A percentile compares a stretch with the other conserved stretches of the same genome.
Conservation (phyloP, 2,329 filamentous ascomycete genomes). For the Acephala macrosclerotiorum region DNA sequence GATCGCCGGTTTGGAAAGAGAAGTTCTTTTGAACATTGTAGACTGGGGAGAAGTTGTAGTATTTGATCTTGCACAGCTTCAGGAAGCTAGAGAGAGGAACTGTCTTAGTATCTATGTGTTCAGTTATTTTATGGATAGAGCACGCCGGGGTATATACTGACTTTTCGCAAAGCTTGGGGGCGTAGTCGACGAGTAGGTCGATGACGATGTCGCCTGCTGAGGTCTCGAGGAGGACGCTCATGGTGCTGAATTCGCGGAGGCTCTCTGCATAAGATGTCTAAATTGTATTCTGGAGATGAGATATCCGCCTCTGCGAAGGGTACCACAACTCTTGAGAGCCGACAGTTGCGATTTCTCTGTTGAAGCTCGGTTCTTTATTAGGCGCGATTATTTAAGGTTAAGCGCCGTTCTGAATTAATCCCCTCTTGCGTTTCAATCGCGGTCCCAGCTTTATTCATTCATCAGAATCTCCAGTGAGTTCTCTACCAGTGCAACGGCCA, state of each 20-base stretch:
- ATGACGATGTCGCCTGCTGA: slow-evolving; percentile 94
- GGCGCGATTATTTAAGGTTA: slow-evolving; percentile 2
- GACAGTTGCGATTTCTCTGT: background rate
- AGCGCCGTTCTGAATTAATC: background rate
- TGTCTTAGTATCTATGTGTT: slow-evolving; percentile 61
- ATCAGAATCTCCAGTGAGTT: background rate
- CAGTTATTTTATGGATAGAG: slow-evolving; percentile 50
- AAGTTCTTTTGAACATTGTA: slow-evolving; percentile 94
- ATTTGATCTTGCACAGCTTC: slow-evolving; percentile 98
- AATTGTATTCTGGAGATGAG: background rate
- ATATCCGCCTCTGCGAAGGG: background rate
- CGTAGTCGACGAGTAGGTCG: slow-evolving; percentile 87
- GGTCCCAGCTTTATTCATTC: background rate
- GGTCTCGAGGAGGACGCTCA: slow-evolving; percentile 95
- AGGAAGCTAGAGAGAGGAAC: slow-evolving; percentile 74
- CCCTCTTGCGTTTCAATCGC: background rate
- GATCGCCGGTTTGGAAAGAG: slow-evolving; percentile 95
- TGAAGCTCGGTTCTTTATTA: background rate
- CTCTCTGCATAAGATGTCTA: background rate
- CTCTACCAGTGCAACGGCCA: no score
- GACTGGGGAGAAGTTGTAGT: slow-evolving; percentile 96
- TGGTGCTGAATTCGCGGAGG: slow-evolving; percentile 47
- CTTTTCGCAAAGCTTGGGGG: slow-evolving; percentile 95
- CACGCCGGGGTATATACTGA: slow-evolving; percentile 56
- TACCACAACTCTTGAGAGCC: background rate